Evolutionary conservation across 139 green algal species (phyloP).

Genomic region (Tetraselmis striata): DNA sequence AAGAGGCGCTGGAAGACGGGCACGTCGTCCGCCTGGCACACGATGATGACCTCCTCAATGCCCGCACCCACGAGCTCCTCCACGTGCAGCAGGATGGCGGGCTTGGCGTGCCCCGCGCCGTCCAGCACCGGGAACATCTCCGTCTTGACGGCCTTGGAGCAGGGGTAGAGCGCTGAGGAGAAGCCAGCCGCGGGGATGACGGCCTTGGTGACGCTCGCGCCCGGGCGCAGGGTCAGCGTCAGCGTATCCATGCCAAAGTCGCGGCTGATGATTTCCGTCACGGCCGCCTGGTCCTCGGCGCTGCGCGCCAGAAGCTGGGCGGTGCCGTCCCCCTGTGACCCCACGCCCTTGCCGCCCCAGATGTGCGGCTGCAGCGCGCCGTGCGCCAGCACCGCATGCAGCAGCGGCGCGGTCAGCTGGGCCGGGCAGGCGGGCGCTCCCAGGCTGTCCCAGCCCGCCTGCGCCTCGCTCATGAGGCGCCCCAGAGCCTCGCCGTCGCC

Average conservation of each 20-base stretch:
- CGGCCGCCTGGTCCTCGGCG: constrained; percentile 27
- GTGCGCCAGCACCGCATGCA: constrained; percentile 51
- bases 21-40: neutral
- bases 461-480: constrained; percentile 50
- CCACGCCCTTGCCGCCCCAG: constrained; percentile 66
- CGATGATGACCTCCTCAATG: neutral
- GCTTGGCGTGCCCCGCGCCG: neutral
- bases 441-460: constrained; percentile 45
- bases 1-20: neutral
- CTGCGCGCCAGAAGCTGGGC: constrained; percentile 59
- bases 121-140: neutral
- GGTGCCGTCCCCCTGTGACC: constrained; percentile 64
- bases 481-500: constrained; percentile 37
- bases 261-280: constrained; percentile 21
- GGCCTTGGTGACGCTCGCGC: neutral
- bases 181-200: neutral
- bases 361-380: constrained; percentile 37
- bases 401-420: constrained; percentile 51
- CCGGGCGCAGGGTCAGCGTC: constrained; percentile 10
- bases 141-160: neutral
- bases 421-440: constrained; percentile 47
- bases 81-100: neutral
- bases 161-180: neutral
- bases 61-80: neutral
- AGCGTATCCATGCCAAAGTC: constrained; percentile 23